These are phyloP conservation scores for Starmerella scarabaei DNA, from an alignment of 805 yeast species.

Conservation along the genomic window DNA sequence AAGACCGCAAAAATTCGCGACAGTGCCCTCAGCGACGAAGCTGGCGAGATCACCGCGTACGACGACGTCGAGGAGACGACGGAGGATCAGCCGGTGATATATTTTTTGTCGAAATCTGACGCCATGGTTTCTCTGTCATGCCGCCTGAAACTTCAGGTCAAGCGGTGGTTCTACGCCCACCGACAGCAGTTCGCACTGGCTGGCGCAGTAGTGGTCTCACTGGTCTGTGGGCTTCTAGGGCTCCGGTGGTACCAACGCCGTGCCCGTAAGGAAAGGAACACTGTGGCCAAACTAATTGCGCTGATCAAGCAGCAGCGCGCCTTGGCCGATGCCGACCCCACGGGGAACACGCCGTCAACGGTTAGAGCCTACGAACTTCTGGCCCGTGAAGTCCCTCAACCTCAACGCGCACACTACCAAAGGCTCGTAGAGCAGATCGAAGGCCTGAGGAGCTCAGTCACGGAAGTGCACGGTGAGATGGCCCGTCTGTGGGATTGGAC, in stretches of 20 bases:
- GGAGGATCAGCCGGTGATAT: not conserved
- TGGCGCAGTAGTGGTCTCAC: not conserved
- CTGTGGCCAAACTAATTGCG: slow-evolving; percentile 7
- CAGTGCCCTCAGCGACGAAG: slow-evolving; percentile 1
- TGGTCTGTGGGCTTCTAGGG: not conserved
- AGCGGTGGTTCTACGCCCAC: slow-evolving; percentile 14
- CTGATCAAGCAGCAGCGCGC: slow-evolving; percentile 13
- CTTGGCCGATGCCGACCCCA: slow-evolving; percentile 15
- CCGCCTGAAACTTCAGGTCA: slow-evolving; percentile 10
- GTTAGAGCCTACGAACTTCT: slow-evolving; percentile 14
- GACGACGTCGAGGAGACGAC: not conserved
- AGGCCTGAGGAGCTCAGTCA: slow-evolving; percentile 46
- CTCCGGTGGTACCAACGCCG: slow-evolving; percentile 6
- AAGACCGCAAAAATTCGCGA: not conserved
- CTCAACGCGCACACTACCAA: slow-evolving; percentile 39
- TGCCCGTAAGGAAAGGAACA: not conserved
- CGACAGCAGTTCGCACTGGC: slow-evolving; percentile 1
- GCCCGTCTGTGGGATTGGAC: slow-evolving; percentile 85
- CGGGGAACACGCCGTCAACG: slow-evolving; percentile 14
- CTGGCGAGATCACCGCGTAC: not conserved
- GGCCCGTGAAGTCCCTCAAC: slow-evolving; percentile 3
- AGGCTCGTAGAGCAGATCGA: slow-evolving; percentile 45
- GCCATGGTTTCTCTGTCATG: slow-evolving; percentile 14
- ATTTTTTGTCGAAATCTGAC: slow-evolving; percentile 16
- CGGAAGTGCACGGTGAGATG: slow-evolving; percentile 77